Percentiles rank a stretch among this genome's conserved stretches.
phyloP scores from a whole-genome alignment of 179 eudicot genomes.

The Beta lomatogona region DNA sequence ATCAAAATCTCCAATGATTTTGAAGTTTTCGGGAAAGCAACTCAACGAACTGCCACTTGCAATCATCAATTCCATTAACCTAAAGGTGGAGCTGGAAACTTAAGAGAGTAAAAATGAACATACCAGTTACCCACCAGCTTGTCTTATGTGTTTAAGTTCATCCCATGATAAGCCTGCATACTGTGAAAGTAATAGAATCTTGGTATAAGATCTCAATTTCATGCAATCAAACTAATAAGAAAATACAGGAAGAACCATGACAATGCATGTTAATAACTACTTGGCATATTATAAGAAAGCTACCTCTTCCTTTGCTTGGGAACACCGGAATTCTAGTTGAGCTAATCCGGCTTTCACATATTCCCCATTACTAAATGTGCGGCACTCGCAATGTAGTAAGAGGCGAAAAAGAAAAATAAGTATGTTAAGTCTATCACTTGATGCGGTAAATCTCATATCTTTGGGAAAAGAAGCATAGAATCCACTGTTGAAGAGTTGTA shows the following conservation, averaged over 20 bases:
- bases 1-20: no score
- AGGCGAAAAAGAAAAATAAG: constrained; percentile 26
- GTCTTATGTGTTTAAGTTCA: constrained; percentile 67
- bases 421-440: not conserved
- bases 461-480: constrained; percentile 20
- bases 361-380: constrained; percentile 86
- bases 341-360: constrained; percentile 70
- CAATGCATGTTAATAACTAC: not conserved
- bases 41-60: no score
- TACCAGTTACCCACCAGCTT: constrained; percentile 88
- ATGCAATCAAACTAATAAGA: not conserved
- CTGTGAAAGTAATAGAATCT: constrained; percentile 15
- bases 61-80: no score
- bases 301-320: constrained; percentile 77
- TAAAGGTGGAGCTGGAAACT: not conserved
- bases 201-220: constrained; percentile 22
- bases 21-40: no score
- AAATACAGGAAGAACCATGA: not conserved
- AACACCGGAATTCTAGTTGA: constrained; percentile 75
- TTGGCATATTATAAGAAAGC: constrained; percentile 15
- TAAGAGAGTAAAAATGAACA: not conserved
- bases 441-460: not conserved
- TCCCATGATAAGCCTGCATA: constrained; percentile 74
- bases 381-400: constrained; percentile 60
- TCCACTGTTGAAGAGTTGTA: constrained; percentile 83